Evolutionary conservation across 140 eudicot genomes (phyloP).

Genomic region (Erigeron philadelphicus): DNA sequence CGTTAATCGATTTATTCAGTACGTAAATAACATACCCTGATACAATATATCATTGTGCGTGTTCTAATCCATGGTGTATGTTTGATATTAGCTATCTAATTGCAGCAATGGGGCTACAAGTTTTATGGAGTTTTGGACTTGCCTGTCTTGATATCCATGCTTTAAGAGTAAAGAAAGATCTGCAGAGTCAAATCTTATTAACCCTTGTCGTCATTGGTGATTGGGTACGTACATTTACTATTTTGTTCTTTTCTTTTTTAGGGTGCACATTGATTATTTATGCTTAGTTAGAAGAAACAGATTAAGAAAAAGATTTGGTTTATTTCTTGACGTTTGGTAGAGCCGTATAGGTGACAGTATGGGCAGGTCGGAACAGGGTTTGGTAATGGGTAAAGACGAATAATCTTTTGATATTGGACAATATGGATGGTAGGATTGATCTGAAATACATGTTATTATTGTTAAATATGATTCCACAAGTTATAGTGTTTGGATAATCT

Average conservation of each 20-base stretch:
- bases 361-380: too few species aligned
- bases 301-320: too few species aligned
- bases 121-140: slow-evolving; percentile 69
- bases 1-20: background rate
- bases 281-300: too few species aligned
- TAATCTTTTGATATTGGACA: too few species aligned
- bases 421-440: too few species aligned
- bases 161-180: slow-evolving; percentile 46
- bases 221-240: slow-evolving; percentile 43
- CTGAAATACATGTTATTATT: too few species aligned
- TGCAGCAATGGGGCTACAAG: slow-evolving; percentile 75
- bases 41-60: slow-evolving; percentile 1
- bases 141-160: slow-evolving; percentile 74
- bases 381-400: too few species aligned
- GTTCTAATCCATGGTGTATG: slow-evolving; percentile 23
- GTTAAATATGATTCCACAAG: too few species aligned
- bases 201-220: slow-evolving; percentile 66
- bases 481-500: too few species aligned
- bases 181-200: slow-evolving; percentile 44
- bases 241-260: background rate
- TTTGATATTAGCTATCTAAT: slow-evolving; percentile 58
- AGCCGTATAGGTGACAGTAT: too few species aligned
- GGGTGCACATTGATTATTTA: too few species aligned
- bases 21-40: background rate
- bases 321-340: too few species aligned